A percentile compares a stretch with the other conserved stretches of the same genome.
Conservation (phyloP, 306 rosid species). For the Medicago arabica region DNA sequence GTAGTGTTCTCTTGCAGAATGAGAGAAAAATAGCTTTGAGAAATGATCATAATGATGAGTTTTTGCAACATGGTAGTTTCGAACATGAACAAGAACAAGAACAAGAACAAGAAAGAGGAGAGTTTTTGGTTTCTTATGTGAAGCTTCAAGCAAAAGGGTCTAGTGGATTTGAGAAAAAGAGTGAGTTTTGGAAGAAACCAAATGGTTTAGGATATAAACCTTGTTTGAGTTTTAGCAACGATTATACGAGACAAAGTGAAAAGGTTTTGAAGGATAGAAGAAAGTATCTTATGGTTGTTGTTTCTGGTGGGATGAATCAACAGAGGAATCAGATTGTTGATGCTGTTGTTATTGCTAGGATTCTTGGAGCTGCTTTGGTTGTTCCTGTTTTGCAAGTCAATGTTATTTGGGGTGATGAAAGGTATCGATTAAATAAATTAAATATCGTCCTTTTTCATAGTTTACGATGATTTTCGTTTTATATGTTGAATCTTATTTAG, state of each 20-base stretch:
- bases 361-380: constrained; percentile 92
- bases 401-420: constrained; percentile 98
- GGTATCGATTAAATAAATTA: constrained; percentile 48
- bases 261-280: constrained; percentile 60
- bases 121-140: constrained; percentile 38
- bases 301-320: constrained; percentile 97
- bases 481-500: neutral
- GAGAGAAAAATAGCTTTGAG: neutral
- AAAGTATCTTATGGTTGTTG: constrained; percentile 84
- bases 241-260: constrained; percentile 59
- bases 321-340: constrained; percentile 98
- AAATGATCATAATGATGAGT: constrained; percentile 38
- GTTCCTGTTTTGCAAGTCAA: constrained; percentile 97
- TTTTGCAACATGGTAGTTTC: neutral
- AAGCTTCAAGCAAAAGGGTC: constrained; percentile 40
- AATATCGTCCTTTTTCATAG: neutral
- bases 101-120: neutral
- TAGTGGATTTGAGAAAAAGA: constrained; percentile 17
- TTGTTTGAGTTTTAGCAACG: constrained; percentile 68
- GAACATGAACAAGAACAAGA: neutral
- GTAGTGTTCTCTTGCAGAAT: neutral
- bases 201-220: constrained; percentile 87
- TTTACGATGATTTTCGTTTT: neutral
- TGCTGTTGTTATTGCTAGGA: constrained; percentile 97
- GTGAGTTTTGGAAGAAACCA: constrained; percentile 88